Evolutionary conservation across 441 rosid species (phyloP).

Genomic region (Pelargonium cotyledonis): DNA sequence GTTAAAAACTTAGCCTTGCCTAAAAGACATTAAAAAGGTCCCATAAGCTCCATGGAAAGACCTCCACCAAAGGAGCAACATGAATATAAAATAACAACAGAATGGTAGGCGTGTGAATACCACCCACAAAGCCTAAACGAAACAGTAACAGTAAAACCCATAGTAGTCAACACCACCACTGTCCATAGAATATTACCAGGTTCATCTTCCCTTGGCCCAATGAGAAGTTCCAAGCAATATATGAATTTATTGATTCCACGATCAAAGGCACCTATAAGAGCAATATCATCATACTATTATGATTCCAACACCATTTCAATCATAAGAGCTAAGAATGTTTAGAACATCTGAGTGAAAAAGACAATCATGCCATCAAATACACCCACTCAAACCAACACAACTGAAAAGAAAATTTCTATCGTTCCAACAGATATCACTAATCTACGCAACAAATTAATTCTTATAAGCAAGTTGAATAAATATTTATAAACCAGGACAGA

Average conservation of each 20-base stretch:
- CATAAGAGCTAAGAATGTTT: background rate
- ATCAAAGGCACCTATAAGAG: constrained; percentile 50
- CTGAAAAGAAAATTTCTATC: too few relatives aligned
- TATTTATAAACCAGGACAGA: too few relatives aligned
- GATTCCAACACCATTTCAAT: background rate
- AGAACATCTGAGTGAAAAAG: background rate
- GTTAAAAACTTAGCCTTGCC: too few relatives aligned
- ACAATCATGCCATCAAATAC: too few relatives aligned
- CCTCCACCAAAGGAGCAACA: background rate
- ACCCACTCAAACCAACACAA: too few relatives aligned
- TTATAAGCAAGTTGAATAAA: too few relatives aligned
- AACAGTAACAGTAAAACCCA: background rate
- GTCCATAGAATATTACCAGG: constrained; percentile 43
- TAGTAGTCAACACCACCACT: background rate
- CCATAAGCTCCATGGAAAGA: too few relatives aligned
- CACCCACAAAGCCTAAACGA: background rate
- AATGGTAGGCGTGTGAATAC: background rate
- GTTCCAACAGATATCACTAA: too few relatives aligned
- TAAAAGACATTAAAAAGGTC: too few relatives aligned
- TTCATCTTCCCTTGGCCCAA: constrained; percentile 73
- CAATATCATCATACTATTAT: background rate
- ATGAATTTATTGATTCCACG: constrained; percentile 84
- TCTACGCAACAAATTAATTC: too few relatives aligned
- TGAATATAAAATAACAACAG: background rate
- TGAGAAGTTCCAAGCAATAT: constrained; percentile 94